Percentiles rank a stretch among this genome's conserved stretches.
These are phyloP conservation scores for Fusarium vanettenii DNA, from an alignment of 2,329 filamentous ascomycete genomes.

Conservation along the genomic window DNA sequence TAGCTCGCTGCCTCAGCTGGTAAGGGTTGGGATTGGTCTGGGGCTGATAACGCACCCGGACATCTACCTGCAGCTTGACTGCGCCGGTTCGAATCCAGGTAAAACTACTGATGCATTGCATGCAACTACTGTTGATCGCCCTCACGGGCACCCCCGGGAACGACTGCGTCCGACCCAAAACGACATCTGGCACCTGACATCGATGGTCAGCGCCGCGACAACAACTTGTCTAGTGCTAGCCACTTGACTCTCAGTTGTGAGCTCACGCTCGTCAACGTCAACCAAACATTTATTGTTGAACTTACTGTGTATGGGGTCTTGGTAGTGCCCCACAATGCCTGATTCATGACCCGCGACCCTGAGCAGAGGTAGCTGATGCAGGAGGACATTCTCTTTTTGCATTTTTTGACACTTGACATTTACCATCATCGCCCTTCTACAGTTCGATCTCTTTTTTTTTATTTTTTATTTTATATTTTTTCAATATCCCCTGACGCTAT, in stretches of 20 bases:
- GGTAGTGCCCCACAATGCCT: constrained; percentile 27
- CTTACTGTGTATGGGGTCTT: neutral
- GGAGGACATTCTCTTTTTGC: constrained; percentile 19
- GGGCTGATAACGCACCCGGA: neutral
- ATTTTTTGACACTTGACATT: neutral
- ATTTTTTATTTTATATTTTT: neutral
- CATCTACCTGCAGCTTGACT: neutral
- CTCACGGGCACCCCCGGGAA: neutral
- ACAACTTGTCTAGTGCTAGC: neutral
- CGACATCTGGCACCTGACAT: too few species aligned
- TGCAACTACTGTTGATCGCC: neutral
- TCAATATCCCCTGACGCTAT: neutral
- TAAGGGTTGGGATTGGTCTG: neutral
- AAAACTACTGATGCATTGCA: constrained; percentile 19
- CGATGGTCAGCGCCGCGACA: neutral
- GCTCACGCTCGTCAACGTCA: neutral
- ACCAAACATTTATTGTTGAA: neutral
- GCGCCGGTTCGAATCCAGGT: constrained; percentile 24
- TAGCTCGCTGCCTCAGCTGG: constrained; percentile 3
- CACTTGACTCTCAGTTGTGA: neutral
- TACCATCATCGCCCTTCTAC: neutral
- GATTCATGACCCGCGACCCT: neutral
- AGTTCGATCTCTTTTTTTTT: neutral
- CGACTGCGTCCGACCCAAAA: neutral
- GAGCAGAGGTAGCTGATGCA: neutral